Base-by-base conservation (phyloP, 208 protist species). In the Trypanosoma scelopori region DNA sequence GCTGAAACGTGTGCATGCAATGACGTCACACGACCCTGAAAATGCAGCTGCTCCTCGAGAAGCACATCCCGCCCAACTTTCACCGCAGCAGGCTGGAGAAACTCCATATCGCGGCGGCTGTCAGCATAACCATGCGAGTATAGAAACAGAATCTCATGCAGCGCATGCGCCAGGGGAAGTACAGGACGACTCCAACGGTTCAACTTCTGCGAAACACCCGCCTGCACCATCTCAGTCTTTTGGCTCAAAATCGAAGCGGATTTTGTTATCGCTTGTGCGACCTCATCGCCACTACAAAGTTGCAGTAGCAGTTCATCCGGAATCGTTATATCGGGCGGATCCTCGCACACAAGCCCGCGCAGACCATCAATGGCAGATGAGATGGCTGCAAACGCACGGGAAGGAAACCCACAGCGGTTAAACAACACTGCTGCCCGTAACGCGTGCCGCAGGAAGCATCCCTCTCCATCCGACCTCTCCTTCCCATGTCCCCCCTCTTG, bases 101-200 rank as follows among this genome's bases (percentile, higher is more conserved):
- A 63, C 41, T 78, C 81, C 18, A 79, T 49, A 65, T 94, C 88
- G 59, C 73, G 88, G 11, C 88, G 82, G 62, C 82, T 71, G 56
- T 94, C 88, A 57, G 73, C 81, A 78, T 84, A 87, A 35, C 88
- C 88, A 18, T 73, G 48, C 65, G 70, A 71, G 30, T 87, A 73
- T 5, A 73, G 66, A 0, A 79, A 70, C 30, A 94, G 50, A 25
- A 72, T 42, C 48, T 66, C 78, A 18, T 84, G 69, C 23, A 89
- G 75, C 18, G 74, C 73, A 51, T 67, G 64, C 61, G 84, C 74
- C 12, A 93, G 76, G 30, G 65, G 75, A n/a, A 71, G 25, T 30
- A 81, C 57, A 39, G 65, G 59, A 11, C 65, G 71, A 11, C 71
- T 60, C 30, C 57, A 65, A 27, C 27, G 32, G 32, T 12, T 41